Base-by-base conservation (phyloP, 129 eudicot species). In the Flaveria ramosissima region DNA sequence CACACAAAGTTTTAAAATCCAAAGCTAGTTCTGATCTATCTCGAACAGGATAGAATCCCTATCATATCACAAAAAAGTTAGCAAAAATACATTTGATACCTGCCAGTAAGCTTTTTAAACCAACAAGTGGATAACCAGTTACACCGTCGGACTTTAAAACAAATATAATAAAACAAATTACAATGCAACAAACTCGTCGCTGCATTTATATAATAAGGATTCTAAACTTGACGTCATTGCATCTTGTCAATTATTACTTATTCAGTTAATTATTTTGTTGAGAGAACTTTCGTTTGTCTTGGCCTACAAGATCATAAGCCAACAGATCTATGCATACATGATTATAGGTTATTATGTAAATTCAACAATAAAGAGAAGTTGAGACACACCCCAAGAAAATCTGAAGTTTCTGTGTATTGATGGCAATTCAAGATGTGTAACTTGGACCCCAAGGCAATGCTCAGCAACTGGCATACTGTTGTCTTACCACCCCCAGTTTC, bases 401-500 rank as follows among this genome's bases (percentile, higher is more conserved):
- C 99, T 30, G 99, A 95, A 69, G 97, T 95, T 82, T 95, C 99
- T 15, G 99, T 91, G 81, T 91, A 95, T 81, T 89, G 99, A 80
- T 95, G 99, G 83, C 99, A 95, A 78, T 95, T 95, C 80, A 95
- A 79, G 71, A 95, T 83, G 77, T 95, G 97, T 52, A 95, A 82
- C 62, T 86, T 88, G 81, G 91, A 82, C n/a, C 85, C 77, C 89
- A 89, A 80, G 66, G 83, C 82, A 72, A 65, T 65, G 83, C 99
- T 91, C 72, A 95, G 85, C 88, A 95, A 52, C 80, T 95, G 99
- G 70, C 97, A 91, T 23, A 87, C 96, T 48, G 97, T 95, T 6
- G 99, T 95, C 83, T 95, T 95, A 73, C 99, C 99, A 50, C 97
- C 99, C 72, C 99, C 99, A 50, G 99, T 95, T 85, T 95, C 99